These are phyloP conservation scores for Glarea lozoyensis DNA, from an alignment of 495 filamentous ascomycete genomes.

Conservation along the genomic window DNA sequence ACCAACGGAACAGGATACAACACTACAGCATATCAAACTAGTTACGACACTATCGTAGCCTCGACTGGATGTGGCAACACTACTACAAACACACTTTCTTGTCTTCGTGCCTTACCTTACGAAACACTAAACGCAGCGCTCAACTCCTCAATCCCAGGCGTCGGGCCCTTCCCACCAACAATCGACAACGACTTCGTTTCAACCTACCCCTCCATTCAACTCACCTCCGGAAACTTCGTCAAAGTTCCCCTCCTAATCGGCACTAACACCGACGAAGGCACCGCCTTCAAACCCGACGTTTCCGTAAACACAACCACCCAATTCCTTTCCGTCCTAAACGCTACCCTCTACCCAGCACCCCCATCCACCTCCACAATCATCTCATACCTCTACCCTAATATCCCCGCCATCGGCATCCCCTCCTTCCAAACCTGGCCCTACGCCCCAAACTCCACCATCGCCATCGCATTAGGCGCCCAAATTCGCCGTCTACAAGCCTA, in stretches of 20 bases:
- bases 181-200: slow-evolving; percentile 38
- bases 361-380: slow-evolving; percentile 20
- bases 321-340: slow-evolving; percentile 25
- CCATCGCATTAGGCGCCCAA: slow-evolving; percentile 20
- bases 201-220: slow-evolving; percentile 23
- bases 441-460: slow-evolving; percentile 1
- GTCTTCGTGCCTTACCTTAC: slow-evolving; percentile 13
- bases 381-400: slow-evolving; percentile 24
- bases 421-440: slow-evolving; percentile 23
- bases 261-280: slow-evolving; percentile 53
- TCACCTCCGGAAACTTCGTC: slow-evolving; percentile 35
- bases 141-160: slow-evolving; percentile 29
- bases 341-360: slow-evolving; percentile 14
- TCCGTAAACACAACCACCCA: slow-evolving; percentile 37
- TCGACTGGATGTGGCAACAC: slow-evolving; percentile 29
- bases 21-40: slow-evolving; percentile 27
- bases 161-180: slow-evolving; percentile 22
- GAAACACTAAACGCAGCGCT: slow-evolving; percentile 41
- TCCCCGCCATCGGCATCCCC: slow-evolving; percentile 18
- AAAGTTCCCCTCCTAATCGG: slow-evolving; percentile 45
- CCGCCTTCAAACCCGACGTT: slow-evolving; percentile 30
- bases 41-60: slow-evolving; percentile 34
- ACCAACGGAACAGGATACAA: slow-evolving; percentile 7
- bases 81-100: slow-evolving; percentile 33
- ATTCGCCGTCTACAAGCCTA: slow-evolving; percentile 26